Conservation (phyloP, 176 grass and related monocot genomes). For the Paspalum vaginatum region DNA sequence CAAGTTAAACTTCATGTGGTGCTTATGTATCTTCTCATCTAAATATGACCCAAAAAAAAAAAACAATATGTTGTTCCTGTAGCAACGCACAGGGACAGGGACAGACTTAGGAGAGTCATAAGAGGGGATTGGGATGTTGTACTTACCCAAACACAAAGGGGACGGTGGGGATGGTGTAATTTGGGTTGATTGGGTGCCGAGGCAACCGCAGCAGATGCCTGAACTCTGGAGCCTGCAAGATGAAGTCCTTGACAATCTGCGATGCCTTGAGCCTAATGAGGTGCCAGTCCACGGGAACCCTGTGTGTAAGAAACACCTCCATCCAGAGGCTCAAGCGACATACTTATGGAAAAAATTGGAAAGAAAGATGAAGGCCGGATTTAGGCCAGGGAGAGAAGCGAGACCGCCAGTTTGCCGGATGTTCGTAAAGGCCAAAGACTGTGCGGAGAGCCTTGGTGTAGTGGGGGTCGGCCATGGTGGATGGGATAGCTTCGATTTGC, state of each 20-base stretch:
- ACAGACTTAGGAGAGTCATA: no score
- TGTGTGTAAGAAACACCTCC: not conserved
- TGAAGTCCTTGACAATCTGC: conserved; percentile 2
- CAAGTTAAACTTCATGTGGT: no score
- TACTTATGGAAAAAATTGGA: not conserved
- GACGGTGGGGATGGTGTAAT: not conserved
- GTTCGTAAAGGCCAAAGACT: not conserved
- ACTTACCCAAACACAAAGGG: conserved; percentile 19
- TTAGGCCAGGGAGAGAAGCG: not conserved
- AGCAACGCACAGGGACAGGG: no score
- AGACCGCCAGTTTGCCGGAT: conserved; percentile 12
- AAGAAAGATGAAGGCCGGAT: no score
- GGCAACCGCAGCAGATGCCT: conserved; percentile 13
- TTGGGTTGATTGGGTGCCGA: not conserved
- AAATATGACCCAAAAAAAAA: no score
- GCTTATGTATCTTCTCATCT: no score
- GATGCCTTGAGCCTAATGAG: not conserved
- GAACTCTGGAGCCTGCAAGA: not conserved
- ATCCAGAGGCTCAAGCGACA: conserved; percentile 4
- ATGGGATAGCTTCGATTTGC: not conserved
- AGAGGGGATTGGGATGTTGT: not conserved
- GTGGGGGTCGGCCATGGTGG: not conserved
- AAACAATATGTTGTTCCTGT: no score
- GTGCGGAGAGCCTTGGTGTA: not conserved
- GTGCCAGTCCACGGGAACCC: conserved; percentile 9